A percentile compares a stretch with the other conserved stretches of the same genome.
phyloP scores from a whole-genome alignment of 2,329 filamentous ascomycete species.

The Boeremia lycopersici region DNA sequence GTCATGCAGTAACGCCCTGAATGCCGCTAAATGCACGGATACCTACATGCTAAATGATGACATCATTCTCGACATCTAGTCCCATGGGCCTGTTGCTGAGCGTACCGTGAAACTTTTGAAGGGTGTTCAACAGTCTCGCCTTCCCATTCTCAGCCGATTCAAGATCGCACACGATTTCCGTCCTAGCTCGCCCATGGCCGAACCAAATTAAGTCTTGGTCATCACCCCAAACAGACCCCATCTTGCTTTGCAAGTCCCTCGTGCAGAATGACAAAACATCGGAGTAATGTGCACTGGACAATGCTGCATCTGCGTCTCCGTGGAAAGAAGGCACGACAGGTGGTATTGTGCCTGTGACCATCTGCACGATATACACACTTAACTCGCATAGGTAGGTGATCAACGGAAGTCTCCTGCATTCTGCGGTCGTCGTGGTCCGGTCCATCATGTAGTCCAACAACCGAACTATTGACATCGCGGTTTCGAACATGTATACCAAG shows the following conservation, averaged over 20 bases:
- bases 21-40: conserved; percentile 27
- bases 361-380: conserved; percentile 38
- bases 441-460: conserved; percentile 56
- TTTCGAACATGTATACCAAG: conserved; percentile 48
- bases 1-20: conserved; percentile 15
- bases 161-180: conserved; percentile 52
- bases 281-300: neutral
- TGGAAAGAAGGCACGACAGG: conserved; percentile 22
- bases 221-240: conserved; percentile 55
- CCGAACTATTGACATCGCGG: conserved; percentile 49
- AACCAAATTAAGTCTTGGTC: conserved; percentile 51
- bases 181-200: conserved; percentile 51
- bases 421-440: conserved; percentile 23
- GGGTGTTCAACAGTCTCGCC: conserved; percentile 19
- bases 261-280: conserved; percentile 37
- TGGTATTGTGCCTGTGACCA: conserved; percentile 31
- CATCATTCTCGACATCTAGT: neutral
- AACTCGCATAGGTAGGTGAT: conserved; percentile 51
- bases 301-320: conserved; percentile 15
- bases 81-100: neutral
- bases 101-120: conserved; percentile 16
- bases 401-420: conserved; percentile 26
- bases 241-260: conserved; percentile 52
- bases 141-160: conserved; percentile 37
- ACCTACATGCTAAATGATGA: conserved; percentile 22